Evolutionary conservation across 768 basidiomycete genomes (phyloP).

Genomic region (Hysterangium stoloniferum): DNA sequence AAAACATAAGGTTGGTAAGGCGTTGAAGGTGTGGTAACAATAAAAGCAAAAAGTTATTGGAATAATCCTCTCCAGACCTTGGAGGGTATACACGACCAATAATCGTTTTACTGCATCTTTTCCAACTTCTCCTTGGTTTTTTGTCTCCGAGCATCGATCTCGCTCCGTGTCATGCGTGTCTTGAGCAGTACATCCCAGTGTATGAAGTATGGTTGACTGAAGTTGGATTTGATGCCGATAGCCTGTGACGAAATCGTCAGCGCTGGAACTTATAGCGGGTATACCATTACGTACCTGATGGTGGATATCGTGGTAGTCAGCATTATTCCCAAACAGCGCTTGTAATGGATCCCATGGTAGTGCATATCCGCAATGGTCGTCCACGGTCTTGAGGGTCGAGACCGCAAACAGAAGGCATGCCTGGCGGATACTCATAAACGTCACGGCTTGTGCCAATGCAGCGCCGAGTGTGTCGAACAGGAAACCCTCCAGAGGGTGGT

Average conservation of each 20-base stretch:
- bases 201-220: slow-evolving; percentile 91
- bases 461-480: slow-evolving; percentile 81
- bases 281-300: slow-evolving; percentile 56
- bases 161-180: slow-evolving; percentile 67
- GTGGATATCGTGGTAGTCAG: slow-evolving; percentile 97
- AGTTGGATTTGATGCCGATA: slow-evolving; percentile 92
- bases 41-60: too few species aligned
- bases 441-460: slow-evolving; percentile 59
- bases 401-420: slow-evolving; percentile 75
- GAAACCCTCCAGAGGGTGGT: slow-evolving; percentile 94
- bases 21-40: too few species aligned
- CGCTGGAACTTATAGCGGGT: not conserved
- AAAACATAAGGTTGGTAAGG: too few species aligned
- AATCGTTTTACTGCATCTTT: slow-evolving; percentile 9
- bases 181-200: slow-evolving; percentile 88
- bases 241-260: slow-evolving; percentile 17
- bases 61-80: too few species aligned
- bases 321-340: slow-evolving; percentile 77
- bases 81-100: too few species aligned
- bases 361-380: slow-evolving; percentile 89
- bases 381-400: slow-evolving; percentile 87
- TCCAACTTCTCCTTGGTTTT: slow-evolving; percentile 10
- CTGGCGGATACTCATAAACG: slow-evolving; percentile 72
- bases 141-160: slow-evolving; percentile 11
- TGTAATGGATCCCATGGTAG: slow-evolving; percentile 92